Evolutionary conservation across 257 asterid genomes (phyloP).

Genomic region (Solanum pinnatisectum): DNA sequence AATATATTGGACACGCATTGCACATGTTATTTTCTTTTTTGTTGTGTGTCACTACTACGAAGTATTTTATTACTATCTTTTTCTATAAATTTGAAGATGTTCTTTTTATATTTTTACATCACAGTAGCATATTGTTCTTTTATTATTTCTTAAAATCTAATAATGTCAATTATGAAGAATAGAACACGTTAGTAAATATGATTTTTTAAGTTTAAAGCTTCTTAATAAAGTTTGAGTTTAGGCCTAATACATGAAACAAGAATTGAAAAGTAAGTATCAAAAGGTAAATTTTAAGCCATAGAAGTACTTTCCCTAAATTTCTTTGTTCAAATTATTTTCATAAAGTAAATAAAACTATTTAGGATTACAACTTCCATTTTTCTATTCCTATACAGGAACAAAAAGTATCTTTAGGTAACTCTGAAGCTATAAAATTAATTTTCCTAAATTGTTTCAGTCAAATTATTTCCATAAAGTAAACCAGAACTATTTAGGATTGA

Average conservation of each 20-base stretch:
- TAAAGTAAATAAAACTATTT: not conserved
- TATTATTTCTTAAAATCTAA: not conserved
- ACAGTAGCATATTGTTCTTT: not conserved
- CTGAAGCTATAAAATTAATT: not conserved
- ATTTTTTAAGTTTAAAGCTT: too few relatives aligned
- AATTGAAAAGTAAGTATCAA: not conserved
- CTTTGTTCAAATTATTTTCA: not conserved
- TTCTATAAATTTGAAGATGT: not conserved
- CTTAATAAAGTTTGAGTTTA: too few relatives aligned
- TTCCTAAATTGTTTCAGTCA: not conserved
- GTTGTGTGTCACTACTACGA: not conserved
- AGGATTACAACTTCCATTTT: not conserved
- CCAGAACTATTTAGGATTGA: not conserved
- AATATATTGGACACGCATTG: not conserved
- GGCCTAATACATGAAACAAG: too few relatives aligned
- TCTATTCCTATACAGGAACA: not conserved
- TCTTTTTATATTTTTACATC: not conserved
- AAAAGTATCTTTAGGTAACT: not conserved
- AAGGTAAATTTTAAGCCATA: not conserved
- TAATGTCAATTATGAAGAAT: too few relatives aligned
- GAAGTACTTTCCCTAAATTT: too few relatives aligned
- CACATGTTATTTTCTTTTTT: not conserved
- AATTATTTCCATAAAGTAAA: not conserved
- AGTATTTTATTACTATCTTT: not conserved
- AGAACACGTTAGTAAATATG: too few relatives aligned